Base-by-base conservation (phyloP, 306 rosid species). In the Spatholobus suberectus region DNA sequence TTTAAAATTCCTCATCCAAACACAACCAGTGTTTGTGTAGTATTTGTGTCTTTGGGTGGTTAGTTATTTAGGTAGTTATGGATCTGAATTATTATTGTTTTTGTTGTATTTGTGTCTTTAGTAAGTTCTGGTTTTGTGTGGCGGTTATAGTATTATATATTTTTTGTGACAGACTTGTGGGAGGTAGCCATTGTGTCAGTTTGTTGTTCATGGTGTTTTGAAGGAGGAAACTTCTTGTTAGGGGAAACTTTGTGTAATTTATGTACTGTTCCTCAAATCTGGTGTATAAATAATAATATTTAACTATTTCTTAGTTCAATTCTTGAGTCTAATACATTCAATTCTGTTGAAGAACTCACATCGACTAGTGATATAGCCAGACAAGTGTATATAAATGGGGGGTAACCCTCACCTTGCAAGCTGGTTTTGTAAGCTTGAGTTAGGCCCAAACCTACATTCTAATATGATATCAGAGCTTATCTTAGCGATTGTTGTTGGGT, bases 21-120 rank as follows among this genome's bases (percentile, higher is more conserved):
- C n/a, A n/a, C n/a, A n/a, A n/a, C n/a, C n/a, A n/a, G n/a, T n/a
- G n/a, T n/a, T n/a, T 65, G 15, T 65, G 14, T 26, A 65, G 26
- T 65, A 65, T 35, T 65, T 51, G 65, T 65, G 71, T n/a, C 71
- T 37, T n/a, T 34, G 8, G 71, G 46, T 35, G n/a, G 46, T 65
- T 17, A 35, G n/a, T n/a, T n/a, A n/a, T n/a, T n/a, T 34, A n/a
- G 71, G 46, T 35, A 34, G 46, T 65, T 17, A 35, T 34, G 71
- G 6, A 35, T 65, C 71, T 34, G 24, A 65, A n/a, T 17, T 65
- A 1, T 65, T 65, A 65, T 34, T 65, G 15, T 29, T 35, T 59
- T 5, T 63, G 24, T 17, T 10, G 43, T 32, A 13, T 6, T 32
- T 34, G 70, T 63, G 43, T 8, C 44, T 63, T 32, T 7, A 21